Base-by-base conservation (phyloP, 148 eudicot genomes). In the Nepenthes gracilis region DNA sequence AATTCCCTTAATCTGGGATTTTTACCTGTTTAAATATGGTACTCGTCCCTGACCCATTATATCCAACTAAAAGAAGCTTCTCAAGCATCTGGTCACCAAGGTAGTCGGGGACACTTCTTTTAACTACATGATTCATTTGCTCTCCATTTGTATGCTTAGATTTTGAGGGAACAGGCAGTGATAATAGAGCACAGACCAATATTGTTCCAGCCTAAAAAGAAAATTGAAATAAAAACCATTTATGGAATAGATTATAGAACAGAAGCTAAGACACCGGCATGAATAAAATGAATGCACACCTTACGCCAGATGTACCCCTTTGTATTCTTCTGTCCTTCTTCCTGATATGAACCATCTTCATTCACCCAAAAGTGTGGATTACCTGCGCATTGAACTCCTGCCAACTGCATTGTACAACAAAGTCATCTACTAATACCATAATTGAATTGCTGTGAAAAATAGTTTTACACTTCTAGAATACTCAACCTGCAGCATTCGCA, bases 321-420 rank as follows among this genome's bases (percentile, higher is more conserved):
- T 12, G 96, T 93, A 67, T 93, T 89, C 56, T 89, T 93, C 57
- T 93, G 99, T 67, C 99, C 99, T 75, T 93, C 99, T 79, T 93
- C 99, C 75, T 89, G 99, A 72, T 93, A 93, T 43, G 99, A 93
- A 63, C 99, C 99, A 71, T 93, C 99, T 35, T 93, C 99, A 61
- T 93, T 93, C 79, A 93, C 89, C 99, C 99, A 93, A 77, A 93
- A 89, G 83, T 93, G 99, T 59, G 99, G 99, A 78, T 86, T 89
- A 15, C 99, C 99, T 62, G 97, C 99, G 76, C 99, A 93, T 60
- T 89, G 97, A 62, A 93, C 99, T 73, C 99, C 99, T 8, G 99
- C 89, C 72, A 93, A 76, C 99, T 93, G 78, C 63, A 78, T 58
- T 37, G 61, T 57, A 47, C 47, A 61, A 63, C 53, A 66, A 6